phyloP scores from a whole-genome alignment of 1,284 basidiomycete species.

The Schizophyllum commune region DNA sequence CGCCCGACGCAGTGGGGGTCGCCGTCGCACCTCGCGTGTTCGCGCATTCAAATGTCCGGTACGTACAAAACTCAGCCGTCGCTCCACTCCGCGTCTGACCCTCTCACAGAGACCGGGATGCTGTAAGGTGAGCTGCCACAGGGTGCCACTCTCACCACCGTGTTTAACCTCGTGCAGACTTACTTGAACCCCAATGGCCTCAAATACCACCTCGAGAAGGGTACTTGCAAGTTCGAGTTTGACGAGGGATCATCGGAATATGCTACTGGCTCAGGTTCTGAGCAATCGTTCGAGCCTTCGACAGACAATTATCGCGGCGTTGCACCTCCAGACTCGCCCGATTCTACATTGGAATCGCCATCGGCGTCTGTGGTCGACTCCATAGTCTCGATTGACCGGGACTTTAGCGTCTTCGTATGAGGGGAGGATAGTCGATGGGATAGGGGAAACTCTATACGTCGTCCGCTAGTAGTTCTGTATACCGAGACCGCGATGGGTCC shows the following conservation, averaged over 20 bases:
- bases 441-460: background rate
- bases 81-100: background rate
- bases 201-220: slow-evolving; percentile 15
- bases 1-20: background rate
- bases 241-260: background rate
- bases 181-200: slow-evolving; percentile 17
- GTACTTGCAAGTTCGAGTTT: slow-evolving; percentile 9
- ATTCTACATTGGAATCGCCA: background rate
- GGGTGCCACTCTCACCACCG: background rate
- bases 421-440: background rate
- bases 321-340: background rate
- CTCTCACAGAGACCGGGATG: background rate
- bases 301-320: background rate
- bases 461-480: background rate
- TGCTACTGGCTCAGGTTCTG: background rate
- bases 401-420: background rate
- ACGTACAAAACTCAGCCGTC: background rate
- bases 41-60: background rate
- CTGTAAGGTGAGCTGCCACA: background rate
- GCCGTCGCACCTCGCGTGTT: background rate
- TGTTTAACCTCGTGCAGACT: slow-evolving; percentile 1
- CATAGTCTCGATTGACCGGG: background rate
- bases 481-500: background rate
- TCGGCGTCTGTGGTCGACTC: background rate
- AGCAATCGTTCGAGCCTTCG: background rate